phyloP scores from a whole-genome alignment of 192 early-diverging fungal genomes.

The Linnemannia hyalina region DNA sequence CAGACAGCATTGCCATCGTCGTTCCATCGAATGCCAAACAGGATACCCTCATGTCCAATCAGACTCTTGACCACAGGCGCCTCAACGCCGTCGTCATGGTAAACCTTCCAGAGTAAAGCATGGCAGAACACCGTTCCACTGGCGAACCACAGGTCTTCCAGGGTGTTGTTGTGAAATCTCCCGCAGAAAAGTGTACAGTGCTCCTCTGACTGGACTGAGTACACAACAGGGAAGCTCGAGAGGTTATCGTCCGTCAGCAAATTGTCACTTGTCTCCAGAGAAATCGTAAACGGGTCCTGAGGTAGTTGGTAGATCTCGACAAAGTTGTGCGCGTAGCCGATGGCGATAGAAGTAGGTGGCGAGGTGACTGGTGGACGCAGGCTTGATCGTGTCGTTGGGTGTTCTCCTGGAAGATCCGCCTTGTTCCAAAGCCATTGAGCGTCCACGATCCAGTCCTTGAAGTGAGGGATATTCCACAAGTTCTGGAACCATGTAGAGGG shows the following conservation, averaged over 20 bases:
- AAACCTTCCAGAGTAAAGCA: constrained; percentile 77
- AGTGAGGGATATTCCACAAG: constrained; percentile 52
- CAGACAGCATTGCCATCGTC: constrained; percentile 66
- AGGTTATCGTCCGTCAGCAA: constrained; percentile 16
- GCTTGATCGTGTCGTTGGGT: constrained; percentile 33
- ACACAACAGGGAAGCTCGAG: constrained; percentile 26
- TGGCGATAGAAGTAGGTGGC: constrained; percentile 61
- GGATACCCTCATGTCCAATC: constrained; percentile 78
- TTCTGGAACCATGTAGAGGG: constrained; percentile 32
- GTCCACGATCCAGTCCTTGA: constrained; percentile 86
- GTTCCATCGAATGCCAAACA: constrained; percentile 83
- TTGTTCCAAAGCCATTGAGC: constrained; percentile 73
- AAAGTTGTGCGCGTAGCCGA: constrained; percentile 84
- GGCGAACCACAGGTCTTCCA: constrained; percentile 66
- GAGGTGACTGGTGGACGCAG: not conserved
- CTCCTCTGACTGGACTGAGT: constrained; percentile 70
- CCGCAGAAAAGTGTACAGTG: constrained; percentile 84
- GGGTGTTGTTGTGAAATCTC: constrained; percentile 71
- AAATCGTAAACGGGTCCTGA: constrained; percentile 20
- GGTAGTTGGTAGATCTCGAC: constrained; percentile 68
- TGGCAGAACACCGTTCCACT: constrained; percentile 91
- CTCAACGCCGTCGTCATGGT: constrained; percentile 44
- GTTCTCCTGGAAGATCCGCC: constrained; percentile 32
- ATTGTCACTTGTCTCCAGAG: not conserved
- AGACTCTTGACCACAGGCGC: constrained; percentile 61